These are phyloP conservation scores for Platanthera guangdongensis DNA, from an alignment of 106 monocot species.

Conservation along the genomic window DNA sequence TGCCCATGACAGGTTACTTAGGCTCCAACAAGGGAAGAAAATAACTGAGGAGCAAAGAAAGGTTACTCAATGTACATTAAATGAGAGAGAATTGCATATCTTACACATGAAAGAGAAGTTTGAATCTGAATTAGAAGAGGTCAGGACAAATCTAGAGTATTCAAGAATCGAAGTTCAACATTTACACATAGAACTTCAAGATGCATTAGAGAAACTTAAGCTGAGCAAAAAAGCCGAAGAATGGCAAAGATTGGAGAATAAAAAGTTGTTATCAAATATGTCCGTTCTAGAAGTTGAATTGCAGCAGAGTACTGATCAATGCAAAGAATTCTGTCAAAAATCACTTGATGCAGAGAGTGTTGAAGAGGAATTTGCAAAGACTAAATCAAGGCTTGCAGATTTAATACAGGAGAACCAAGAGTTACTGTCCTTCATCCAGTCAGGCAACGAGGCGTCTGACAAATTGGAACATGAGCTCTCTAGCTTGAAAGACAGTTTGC, in stretches of 20 bases:
- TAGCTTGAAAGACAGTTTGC: constrained; percentile 33
- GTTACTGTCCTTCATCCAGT: constrained; percentile 28
- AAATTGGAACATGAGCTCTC: constrained; percentile 54
- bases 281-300: constrained; percentile 43
- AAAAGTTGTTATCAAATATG: constrained; percentile 49
- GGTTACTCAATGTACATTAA: constrained; percentile 17
- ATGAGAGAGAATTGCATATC: constrained; percentile 23
- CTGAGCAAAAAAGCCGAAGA: constrained; percentile 36
- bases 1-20: constrained; percentile 28
- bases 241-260: constrained; percentile 22
- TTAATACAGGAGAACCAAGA: constrained; percentile 46
- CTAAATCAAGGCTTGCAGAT: constrained; percentile 26
- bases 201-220: constrained; percentile 45
- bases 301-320: constrained; percentile 40
- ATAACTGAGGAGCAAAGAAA: constrained; percentile 36
- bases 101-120: constrained; percentile 24
- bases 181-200: constrained; percentile 49
- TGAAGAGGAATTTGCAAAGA: constrained; percentile 54
- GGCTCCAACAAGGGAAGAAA: constrained; percentile 37
- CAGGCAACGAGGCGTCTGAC: constrained; percentile 17
- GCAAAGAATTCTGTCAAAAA: constrained; percentile 33
- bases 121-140: constrained; percentile 36
- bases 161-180: constrained; percentile 34
- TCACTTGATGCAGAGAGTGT: constrained; percentile 18
- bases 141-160: constrained; percentile 33